phyloP scores from a whole-genome alignment of 202 grass and related monocot species.

The Zoysia matrella region DNA sequence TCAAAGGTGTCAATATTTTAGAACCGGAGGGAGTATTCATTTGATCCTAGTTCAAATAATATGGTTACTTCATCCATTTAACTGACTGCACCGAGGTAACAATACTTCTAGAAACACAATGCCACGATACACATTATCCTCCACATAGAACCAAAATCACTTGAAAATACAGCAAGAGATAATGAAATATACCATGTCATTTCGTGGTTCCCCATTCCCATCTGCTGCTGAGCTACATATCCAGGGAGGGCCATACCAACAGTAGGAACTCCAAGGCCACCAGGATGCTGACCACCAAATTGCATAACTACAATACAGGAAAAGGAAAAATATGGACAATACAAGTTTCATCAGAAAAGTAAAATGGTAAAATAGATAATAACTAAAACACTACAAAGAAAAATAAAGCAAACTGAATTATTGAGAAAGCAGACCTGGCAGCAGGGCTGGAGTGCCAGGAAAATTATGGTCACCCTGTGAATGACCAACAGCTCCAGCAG shows the following conservation, averaged over 20 bases:
- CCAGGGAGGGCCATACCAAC: background rate
- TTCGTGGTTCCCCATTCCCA: slow-evolving; percentile 58
- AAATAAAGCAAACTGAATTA: slow-evolving; percentile 25
- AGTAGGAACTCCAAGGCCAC: slow-evolving; percentile 73
- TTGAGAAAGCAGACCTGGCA: slow-evolving; percentile 77
- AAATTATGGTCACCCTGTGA: slow-evolving; percentile 88
- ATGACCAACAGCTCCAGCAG: slow-evolving; percentile 67
- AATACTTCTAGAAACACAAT: background rate
- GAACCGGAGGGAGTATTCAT: no score
- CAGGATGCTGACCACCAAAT: slow-evolving; percentile 83
- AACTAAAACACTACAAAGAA: slow-evolving; percentile 35
- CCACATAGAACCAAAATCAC: background rate
- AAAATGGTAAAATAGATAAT: background rate
- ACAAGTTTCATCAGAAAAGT: slow-evolving; percentile 13
- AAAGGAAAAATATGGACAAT: slow-evolving; percentile 27
- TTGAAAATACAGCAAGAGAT: slow-evolving; percentile 21
- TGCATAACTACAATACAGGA: slow-evolving; percentile 67
- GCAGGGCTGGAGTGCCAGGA: slow-evolving; percentile 89
- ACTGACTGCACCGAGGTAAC: background rate
- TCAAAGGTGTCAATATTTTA: no score
- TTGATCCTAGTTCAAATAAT: slow-evolving; percentile 3
- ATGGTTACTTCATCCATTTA: slow-evolving; percentile 9
- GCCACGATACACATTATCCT: slow-evolving; percentile 13
- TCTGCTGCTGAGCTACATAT: no score
- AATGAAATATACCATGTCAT: slow-evolving; percentile 71